Evolutionary conservation across 208 protist genomes (phyloP).

Genomic region (Acanthamoeba healyi): DNA sequence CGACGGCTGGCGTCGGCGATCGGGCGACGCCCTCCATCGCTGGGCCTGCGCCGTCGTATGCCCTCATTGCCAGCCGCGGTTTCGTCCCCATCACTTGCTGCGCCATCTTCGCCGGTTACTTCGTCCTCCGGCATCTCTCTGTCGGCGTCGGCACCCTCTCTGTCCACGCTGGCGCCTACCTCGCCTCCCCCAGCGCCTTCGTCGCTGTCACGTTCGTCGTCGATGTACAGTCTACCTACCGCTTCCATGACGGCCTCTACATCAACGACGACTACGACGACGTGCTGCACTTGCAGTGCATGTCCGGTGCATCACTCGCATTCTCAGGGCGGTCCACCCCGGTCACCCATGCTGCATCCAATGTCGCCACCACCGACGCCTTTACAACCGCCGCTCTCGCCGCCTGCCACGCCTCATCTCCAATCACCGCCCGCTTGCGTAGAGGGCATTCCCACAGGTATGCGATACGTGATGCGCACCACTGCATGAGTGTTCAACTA

Average conservation of each 20-base stretch:
- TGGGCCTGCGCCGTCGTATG: neutral
- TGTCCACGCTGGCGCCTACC: neutral
- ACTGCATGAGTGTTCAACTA: neutral
- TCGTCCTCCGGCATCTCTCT: neutral
- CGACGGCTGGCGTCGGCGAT: neutral
- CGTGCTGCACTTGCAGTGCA: neutral
- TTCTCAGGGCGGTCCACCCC: neutral
- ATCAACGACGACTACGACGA: neutral
- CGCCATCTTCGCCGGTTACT: neutral
- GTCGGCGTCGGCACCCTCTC: neutral
- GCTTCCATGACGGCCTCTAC: neutral
- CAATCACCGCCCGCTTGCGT: neutral
- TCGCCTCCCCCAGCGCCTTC: neutral
- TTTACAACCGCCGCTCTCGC: neutral
- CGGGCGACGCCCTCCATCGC: neutral
- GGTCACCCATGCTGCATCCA: neutral
- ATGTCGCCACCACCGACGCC: slow-evolving; percentile 23
- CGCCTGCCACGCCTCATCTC: neutral
- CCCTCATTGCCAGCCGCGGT: neutral
- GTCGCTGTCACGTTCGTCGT: neutral
- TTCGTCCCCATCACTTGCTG: neutral
- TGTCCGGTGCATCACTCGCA: neutral
- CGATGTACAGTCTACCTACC: neutral
- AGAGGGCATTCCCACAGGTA: neutral
- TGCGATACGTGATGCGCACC: too few relatives aligned